These are phyloP conservation scores for Diddensiella caesifluorescens DNA, from an alignment of 805 yeast genomes.

Conservation along the genomic window DNA sequence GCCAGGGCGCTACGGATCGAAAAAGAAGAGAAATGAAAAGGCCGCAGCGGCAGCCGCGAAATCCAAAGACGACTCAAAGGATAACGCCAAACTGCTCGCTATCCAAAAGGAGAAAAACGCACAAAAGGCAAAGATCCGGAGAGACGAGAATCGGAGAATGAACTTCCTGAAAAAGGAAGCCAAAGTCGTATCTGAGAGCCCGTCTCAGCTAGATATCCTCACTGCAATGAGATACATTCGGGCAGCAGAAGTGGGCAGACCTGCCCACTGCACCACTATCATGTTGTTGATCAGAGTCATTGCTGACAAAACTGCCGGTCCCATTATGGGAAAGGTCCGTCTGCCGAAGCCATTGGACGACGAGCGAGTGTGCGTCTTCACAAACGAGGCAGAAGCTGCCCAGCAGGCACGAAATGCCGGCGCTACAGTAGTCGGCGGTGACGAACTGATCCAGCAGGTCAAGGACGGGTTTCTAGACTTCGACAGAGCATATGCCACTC, in stretches of 20 bases:
- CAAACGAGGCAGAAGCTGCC: conserved; percentile 49
- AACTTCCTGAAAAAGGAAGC: conserved; percentile 34
- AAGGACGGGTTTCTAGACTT: conserved; percentile 48
- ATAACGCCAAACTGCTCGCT: conserved; percentile 23
- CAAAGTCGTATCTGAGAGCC: conserved; percentile 42
- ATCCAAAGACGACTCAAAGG: conserved; percentile 29
- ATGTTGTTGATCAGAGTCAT: conserved; percentile 59
- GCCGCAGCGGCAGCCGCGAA: conserved; percentile 6
- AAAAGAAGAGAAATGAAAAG: neutral
- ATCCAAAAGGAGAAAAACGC: conserved; percentile 32
- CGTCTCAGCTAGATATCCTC: conserved; percentile 66
- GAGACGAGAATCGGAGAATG: conserved; percentile 25
- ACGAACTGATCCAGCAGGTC: conserved; percentile 60
- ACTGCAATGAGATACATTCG: conserved; percentile 72
- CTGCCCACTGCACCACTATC: conserved; percentile 64
- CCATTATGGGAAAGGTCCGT: conserved; percentile 62
- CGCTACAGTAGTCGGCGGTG: conserved; percentile 66
- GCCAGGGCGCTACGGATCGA: neutral
- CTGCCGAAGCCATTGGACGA: conserved; percentile 70
- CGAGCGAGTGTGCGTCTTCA: conserved; percentile 62
- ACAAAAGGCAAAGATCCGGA: conserved; percentile 17
- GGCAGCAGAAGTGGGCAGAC: conserved; percentile 87
- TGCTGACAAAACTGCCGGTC: conserved; percentile 72
- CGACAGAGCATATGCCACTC: conserved; percentile 79
- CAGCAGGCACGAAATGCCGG: conserved; percentile 53